Conservation (phyloP, 768 basidiomycete species). For the Cystofilobasidium bisporidii region DNA sequence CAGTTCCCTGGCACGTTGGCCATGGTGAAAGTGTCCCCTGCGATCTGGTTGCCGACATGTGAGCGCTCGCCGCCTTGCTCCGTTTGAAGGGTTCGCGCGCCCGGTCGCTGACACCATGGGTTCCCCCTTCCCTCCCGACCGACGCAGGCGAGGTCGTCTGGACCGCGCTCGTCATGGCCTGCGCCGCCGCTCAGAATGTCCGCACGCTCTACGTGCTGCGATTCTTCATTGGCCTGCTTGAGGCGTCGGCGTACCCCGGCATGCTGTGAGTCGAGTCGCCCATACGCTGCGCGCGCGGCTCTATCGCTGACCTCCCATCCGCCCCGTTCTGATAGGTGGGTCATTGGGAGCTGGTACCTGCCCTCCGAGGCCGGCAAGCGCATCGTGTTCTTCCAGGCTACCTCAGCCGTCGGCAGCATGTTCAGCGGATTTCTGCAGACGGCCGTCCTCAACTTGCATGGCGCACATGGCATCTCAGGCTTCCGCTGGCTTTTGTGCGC, state of each 20-base stretch:
- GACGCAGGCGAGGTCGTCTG: slow-evolving; percentile 27
- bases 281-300: too few species aligned
- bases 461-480: background rate
- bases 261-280: slow-evolving; percentile 2
- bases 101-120: too few species aligned
- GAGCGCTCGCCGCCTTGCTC: background rate
- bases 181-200: slow-evolving; percentile 27
- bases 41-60: slow-evolving; percentile 27
- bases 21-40: slow-evolving; percentile 12
- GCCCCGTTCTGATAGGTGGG: too few species aligned
- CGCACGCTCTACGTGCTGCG: slow-evolving; percentile 12
- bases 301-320: too few species aligned
- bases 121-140: too few species aligned
- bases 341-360: background rate
- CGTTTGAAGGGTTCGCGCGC: too few species aligned
- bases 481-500: slow-evolving; percentile 12
- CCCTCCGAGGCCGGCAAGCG: slow-evolving; percentile 20
- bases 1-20: background rate
- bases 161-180: slow-evolving; percentile 29
- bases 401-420: background rate
- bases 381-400: slow-evolving; percentile 5
- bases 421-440: slow-evolving; percentile 16
- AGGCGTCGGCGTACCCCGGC: slow-evolving; percentile 20
- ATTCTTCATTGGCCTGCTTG: slow-evolving; percentile 14
- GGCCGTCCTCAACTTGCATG: slow-evolving; percentile 6